Conservation (phyloP, 495 filamentous ascomycete species). For the Pseudevernia furfuracea region DNA sequence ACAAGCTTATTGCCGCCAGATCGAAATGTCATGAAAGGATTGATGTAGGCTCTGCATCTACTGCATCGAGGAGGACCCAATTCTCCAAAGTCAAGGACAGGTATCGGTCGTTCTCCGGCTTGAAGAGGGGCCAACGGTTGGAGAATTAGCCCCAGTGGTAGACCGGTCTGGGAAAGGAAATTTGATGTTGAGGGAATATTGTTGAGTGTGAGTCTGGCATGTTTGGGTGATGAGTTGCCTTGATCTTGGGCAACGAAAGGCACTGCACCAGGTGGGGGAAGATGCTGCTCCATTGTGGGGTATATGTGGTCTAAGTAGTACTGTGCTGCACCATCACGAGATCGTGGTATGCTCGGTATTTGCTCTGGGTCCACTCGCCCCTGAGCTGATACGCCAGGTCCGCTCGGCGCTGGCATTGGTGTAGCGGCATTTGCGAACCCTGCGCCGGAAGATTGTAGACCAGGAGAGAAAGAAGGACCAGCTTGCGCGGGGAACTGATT, state of each 20-base stretch:
- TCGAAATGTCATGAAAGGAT: slow-evolving; percentile 96
- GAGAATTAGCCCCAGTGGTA: slow-evolving; percentile 81
- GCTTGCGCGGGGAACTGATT: slow-evolving; percentile 55
- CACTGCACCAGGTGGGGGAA: slow-evolving; percentile 81
- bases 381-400: slow-evolving; percentile 51
- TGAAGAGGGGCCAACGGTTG: slow-evolving; percentile 83
- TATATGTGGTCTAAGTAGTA: slow-evolving; percentile 84
- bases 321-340: slow-evolving; percentile 70
- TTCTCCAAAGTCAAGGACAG: slow-evolving; percentile 93
- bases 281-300: slow-evolving; percentile 86
- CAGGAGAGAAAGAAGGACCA: slow-evolving; percentile 52
- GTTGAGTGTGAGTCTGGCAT: slow-evolving; percentile 82
- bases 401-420: slow-evolving; percentile 26
- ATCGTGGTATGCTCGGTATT: slow-evolving; percentile 82
- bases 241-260: slow-evolving; percentile 91
- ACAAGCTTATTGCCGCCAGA: slow-evolving; percentile 93
- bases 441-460: slow-evolving; percentile 25
- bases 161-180: slow-evolving; percentile 63
- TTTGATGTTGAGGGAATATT: slow-evolving; percentile 81
- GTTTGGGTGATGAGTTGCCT: slow-evolving; percentile 93
- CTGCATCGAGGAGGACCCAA: slow-evolving; percentile 84
- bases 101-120: slow-evolving; percentile 78
- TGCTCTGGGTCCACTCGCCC: slow-evolving; percentile 83
- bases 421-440: slow-evolving; percentile 14
- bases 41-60: slow-evolving; percentile 93